These are phyloP conservation scores for Cyclotella baltica DNA, from an alignment of 108 stramenopile genomes.

Conservation along the genomic window DNA sequence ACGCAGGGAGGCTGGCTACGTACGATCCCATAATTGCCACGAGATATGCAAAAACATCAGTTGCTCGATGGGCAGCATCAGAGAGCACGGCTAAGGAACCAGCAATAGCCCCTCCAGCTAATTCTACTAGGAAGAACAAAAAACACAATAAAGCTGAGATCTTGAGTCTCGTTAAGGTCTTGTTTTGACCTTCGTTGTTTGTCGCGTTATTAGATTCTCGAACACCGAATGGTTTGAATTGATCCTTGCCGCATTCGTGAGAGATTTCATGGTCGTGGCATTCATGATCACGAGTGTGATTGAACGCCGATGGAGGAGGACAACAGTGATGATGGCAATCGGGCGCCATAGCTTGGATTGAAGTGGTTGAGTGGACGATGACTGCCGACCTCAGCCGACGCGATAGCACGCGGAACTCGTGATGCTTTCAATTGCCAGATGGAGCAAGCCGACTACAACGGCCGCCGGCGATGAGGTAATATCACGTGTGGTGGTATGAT, in stretches of 20 bases:
- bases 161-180: conserved; percentile 67
- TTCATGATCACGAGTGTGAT: no score
- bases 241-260: not conserved
- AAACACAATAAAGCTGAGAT: conserved; percentile 68
- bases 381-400: no score
- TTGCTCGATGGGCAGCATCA: conserved; percentile 91
- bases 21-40: conserved; percentile 86
- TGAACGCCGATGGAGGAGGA: no score
- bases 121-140: conserved; percentile 79
- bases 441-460: no score
- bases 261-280: no score
- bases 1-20: conserved; percentile 80
- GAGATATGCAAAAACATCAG: conserved; percentile 79
- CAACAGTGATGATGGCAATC: no score
- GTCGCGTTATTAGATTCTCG: not conserved
- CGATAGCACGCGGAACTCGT: no score
- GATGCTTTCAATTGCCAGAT: no score
- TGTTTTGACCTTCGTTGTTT: not conserved
- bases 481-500: no score
- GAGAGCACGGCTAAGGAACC: conserved; percentile 85
- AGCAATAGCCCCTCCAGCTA: conserved; percentile 72
- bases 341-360: no score
- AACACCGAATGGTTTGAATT: not conserved
- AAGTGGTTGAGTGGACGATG: no score
- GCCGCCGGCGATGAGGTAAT: no score